Percentiles rank a stretch among this genome's conserved stretches.
Conservation (phyloP, 768 basidiomycete genomes). For the Hysterangium stoloniferum region DNA sequence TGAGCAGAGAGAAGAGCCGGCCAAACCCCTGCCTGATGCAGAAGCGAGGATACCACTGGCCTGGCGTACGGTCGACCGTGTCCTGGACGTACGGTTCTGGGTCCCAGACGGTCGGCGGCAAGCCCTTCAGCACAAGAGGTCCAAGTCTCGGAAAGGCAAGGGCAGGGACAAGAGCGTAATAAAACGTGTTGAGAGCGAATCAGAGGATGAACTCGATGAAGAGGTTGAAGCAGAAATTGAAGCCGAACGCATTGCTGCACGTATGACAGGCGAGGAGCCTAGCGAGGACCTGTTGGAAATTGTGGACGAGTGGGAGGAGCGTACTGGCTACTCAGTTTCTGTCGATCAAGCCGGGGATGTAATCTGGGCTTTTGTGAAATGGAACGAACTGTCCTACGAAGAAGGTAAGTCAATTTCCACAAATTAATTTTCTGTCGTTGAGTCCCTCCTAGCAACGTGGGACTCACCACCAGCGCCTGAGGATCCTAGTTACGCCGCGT, state of each 20-base stretch:
- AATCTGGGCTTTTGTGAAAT: slow-evolving; percentile 84
- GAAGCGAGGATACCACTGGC: slow-evolving; percentile 61
- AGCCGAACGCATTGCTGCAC: slow-evolving; percentile 30
- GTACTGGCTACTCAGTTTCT: slow-evolving; percentile 33
- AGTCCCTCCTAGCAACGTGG: slow-evolving; percentile 63
- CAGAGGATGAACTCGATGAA: slow-evolving; percentile 23
- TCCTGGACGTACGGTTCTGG: slow-evolving; percentile 75
- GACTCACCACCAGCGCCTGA: slow-evolving; percentile 70
- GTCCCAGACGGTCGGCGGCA: slow-evolving; percentile 25
- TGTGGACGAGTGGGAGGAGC: slow-evolving; percentile 53
- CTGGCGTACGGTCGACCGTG: slow-evolving; percentile 91
- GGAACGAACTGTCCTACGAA: slow-evolving; percentile 89
- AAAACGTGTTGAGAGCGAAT: slow-evolving; percentile 18
- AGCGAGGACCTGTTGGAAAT: slow-evolving; percentile 45
- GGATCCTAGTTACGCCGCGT: slow-evolving; percentile 55
- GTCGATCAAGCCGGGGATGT: slow-evolving; percentile 51
- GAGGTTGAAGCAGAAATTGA: slow-evolving; percentile 24
- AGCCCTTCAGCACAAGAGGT: slow-evolving; percentile 11
- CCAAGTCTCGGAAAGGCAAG: slow-evolving; percentile 15
- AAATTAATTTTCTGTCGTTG: neutral
- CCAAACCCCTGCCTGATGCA: slow-evolving; percentile 54
- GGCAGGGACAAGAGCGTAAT: slow-evolving; percentile 21
- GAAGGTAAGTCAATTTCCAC: slow-evolving; percentile 50
- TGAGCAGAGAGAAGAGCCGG: slow-evolving; percentile 15
- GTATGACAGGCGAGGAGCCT: slow-evolving; percentile 59